A percentile compares a stretch with the other conserved stretches of the same genome.
phyloP scores from a whole-genome alignment of 2,329 filamentous ascomycete species.

The Colletotrichum sublineola region DNA sequence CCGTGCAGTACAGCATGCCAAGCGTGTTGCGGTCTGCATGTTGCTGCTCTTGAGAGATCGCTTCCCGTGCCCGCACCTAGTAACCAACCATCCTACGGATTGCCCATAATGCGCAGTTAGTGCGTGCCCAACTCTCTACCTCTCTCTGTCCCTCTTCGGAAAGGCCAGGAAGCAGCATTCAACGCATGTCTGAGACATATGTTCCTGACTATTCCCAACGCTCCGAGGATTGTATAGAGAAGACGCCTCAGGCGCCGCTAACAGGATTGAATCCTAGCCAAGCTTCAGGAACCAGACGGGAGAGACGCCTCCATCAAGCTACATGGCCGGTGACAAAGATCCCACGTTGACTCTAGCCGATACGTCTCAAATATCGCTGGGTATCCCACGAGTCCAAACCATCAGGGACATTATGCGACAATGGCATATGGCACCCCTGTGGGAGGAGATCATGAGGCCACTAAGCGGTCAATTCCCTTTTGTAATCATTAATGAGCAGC shows the following conservation, averaged over 20 bases:
- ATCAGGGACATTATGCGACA: conserved; percentile 34
- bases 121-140: conserved; percentile 7
- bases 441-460: conserved; percentile 39
- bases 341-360: conserved; percentile 34
- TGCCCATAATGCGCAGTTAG: conserved; percentile 14
- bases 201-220: conserved; percentile 43
- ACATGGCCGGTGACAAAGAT: conserved; percentile 30
- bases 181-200: conserved; percentile 40
- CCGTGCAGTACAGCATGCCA: conserved; percentile 29
- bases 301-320: conserved; percentile 29
- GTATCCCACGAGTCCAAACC: conserved; percentile 22
- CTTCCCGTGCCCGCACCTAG: conserved; percentile 17
- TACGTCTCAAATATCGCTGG: conserved; percentile 38
- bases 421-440: conserved; percentile 32
- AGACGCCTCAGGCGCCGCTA: conserved; percentile 25
- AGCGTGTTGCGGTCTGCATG: conserved; percentile 24
- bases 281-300: conserved; percentile 36
- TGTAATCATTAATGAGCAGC: conserved; percentile 8
- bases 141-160: background rate
- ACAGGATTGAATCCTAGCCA: conserved; percentile 32
- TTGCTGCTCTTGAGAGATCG: conserved; percentile 12
- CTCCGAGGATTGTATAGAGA: conserved; percentile 32
- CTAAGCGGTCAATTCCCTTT: conserved; percentile 32
- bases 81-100: conserved; percentile 21
- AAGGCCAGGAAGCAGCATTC: conserved; percentile 34